These are phyloP conservation scores for Ophiocordyceps robertsii DNA, from an alignment of 2,329 filamentous ascomycete species.

Conservation along the genomic window DNA sequence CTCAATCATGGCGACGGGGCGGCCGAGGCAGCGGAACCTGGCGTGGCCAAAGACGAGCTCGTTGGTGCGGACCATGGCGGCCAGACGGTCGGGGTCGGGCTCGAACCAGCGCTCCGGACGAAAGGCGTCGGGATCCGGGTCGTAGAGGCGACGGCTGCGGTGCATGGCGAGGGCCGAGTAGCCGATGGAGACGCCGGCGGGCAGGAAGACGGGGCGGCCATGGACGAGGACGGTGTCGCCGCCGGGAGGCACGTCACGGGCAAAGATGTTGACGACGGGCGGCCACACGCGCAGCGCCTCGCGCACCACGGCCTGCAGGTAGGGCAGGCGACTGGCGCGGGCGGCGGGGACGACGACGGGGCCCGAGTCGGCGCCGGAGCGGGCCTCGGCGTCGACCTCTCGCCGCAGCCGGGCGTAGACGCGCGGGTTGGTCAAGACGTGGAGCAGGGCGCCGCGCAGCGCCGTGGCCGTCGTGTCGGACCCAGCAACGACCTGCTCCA, in stretches of 20 bases:
- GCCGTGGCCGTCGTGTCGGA: constrained; percentile 33
- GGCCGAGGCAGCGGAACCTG: constrained; percentile 23
- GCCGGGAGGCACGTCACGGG: constrained; percentile 15
- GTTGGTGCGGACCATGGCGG: constrained; percentile 17
- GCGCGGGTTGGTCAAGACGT: constrained; percentile 34
- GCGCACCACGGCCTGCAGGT: constrained; percentile 35
- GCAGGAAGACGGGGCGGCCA: constrained; percentile 24
- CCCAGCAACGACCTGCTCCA: constrained; percentile 28
- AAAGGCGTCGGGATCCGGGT: constrained; percentile 15
- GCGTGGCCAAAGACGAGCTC: constrained; percentile 25
- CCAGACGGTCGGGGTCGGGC: constrained; percentile 9
- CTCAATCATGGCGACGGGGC: constrained; percentile 22
- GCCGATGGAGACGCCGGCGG: constrained; percentile 14
- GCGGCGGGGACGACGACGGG: constrained; percentile 18
- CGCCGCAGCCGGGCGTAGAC: constrained; percentile 30
- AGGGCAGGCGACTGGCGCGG: constrained; percentile 25
- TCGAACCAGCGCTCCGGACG: constrained; percentile 22
- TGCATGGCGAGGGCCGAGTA: constrained; percentile 17
- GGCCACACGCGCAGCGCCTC: constrained; percentile 34
- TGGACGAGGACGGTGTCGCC: constrained; percentile 16
- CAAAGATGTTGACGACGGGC: constrained; percentile 23
- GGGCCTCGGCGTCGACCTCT: constrained; percentile 35
- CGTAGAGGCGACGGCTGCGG: constrained; percentile 15
- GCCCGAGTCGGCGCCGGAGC: constrained; percentile 27
- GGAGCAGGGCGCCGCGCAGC: constrained; percentile 33